These are phyloP conservation scores for Fraxinus albicans DNA, from an alignment of 305 asterid genomes.

Conservation along the genomic window DNA sequence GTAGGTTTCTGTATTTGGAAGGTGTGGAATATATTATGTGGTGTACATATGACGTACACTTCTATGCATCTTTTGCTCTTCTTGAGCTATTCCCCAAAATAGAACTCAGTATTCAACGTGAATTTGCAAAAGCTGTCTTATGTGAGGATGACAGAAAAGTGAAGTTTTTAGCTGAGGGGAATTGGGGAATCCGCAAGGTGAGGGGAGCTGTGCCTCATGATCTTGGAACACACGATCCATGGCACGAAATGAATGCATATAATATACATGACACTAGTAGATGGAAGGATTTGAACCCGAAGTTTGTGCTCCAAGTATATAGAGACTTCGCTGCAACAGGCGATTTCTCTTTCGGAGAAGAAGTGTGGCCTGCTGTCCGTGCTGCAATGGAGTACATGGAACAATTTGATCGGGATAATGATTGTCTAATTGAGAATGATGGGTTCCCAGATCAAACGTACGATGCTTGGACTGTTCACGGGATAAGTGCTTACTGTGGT, in stretches of 20 bases:
- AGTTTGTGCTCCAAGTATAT: constrained; percentile 93
- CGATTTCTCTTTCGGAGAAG: constrained; percentile 77
- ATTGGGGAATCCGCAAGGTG: constrained; percentile 88
- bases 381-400: constrained; percentile 99
- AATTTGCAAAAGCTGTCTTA: constrained; percentile 83
- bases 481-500: constrained; percentile 94
- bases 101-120: constrained; percentile 96
- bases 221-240: constrained; percentile 97
- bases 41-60: constrained; percentile 99
- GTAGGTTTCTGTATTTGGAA: constrained; percentile 88
- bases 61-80: constrained; percentile 97
- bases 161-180: constrained; percentile 86
- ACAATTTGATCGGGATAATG: constrained; percentile 80
- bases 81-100: constrained; percentile 92
- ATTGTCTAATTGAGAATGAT: constrained; percentile 86
- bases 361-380: constrained; percentile 96
- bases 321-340: constrained; percentile 93
- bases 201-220: constrained; percentile 99
- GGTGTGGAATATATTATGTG: constrained; percentile 98
- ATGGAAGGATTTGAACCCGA: constrained; percentile 96
- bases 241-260: constrained; percentile 99
- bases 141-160: constrained; percentile 82
- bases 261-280: constrained; percentile 94
- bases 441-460: constrained; percentile 99
- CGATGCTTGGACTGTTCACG: constrained; percentile 97